These are phyloP conservation scores for Sherardia arvensis DNA, from an alignment of 257 asterid species.

Conservation along the genomic window DNA sequence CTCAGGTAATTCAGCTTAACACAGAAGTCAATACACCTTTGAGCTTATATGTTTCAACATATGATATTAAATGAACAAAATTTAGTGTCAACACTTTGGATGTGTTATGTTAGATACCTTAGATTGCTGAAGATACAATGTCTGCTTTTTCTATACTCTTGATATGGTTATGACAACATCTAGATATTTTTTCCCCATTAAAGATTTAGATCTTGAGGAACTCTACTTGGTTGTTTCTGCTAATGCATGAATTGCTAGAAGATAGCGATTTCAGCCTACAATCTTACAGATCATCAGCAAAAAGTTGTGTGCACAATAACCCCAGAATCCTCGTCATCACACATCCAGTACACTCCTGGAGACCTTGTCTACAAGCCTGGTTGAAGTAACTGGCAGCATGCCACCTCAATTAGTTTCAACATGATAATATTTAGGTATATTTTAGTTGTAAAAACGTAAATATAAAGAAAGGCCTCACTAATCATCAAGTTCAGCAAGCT, in stretches of 20 bases:
- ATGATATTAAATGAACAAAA: background rate
- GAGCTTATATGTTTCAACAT: background rate
- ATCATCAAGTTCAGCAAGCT: too few species aligned
- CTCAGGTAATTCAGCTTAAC: conserved; percentile 42
- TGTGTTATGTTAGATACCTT: background rate
- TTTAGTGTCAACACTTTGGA: background rate
- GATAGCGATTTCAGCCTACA: conserved; percentile 45
- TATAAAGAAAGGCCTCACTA: too few species aligned
- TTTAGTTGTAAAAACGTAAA: too few species aligned
- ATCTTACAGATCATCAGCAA: conserved; percentile 86
- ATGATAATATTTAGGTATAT: too few species aligned
- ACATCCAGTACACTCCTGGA: conserved; percentile 69
- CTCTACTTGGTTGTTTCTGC: background rate
- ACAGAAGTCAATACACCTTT: background rate
- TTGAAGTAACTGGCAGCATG: conserved; percentile 93
- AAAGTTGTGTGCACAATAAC: conserved; percentile 81
- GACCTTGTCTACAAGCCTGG: conserved; percentile 87
- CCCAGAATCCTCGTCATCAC: conserved; percentile 71
- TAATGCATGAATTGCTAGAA: conserved; percentile 70
- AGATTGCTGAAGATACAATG: background rate
- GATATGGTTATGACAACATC: too few species aligned
- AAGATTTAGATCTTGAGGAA: background rate
- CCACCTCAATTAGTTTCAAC: conserved; percentile 70
- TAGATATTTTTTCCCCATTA: background rate
- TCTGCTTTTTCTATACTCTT: background rate